These are phyloP conservation scores for Umbilicaria muhlenbergii DNA, from an alignment of 495 filamentous ascomycete genomes.

Conservation along the genomic window DNA sequence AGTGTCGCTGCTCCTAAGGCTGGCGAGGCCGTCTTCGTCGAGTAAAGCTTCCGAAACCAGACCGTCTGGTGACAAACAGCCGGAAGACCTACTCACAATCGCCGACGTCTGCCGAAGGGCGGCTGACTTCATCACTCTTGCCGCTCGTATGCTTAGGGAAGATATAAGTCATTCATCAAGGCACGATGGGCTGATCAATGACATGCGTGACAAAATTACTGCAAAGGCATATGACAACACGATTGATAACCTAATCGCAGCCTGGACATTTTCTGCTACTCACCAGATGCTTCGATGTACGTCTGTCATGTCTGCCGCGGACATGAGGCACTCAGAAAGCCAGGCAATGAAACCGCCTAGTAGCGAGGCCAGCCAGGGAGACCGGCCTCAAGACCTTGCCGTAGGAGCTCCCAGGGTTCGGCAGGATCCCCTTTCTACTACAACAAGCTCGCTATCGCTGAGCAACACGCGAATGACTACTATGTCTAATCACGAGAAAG, in stretches of 20 bases:
- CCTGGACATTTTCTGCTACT: slow-evolving; percentile 68
- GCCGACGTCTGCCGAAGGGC: slow-evolving; percentile 68
- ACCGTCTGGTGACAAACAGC: slow-evolving; percentile 26
- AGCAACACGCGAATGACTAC: no score
- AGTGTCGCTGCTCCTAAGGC: slow-evolving; percentile 63
- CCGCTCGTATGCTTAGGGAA: slow-evolving; percentile 58
- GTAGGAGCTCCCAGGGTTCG: no score
- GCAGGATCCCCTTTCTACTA: no score
- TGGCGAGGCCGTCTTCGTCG: slow-evolving; percentile 46
- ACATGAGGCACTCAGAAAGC: no score
- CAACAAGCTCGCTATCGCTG: no score
- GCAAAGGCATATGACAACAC: slow-evolving; percentile 25
- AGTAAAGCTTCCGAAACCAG: neutral
- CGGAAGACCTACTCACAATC: slow-evolving; percentile 60
- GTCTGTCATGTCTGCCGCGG: no score
- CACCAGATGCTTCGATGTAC: slow-evolving; percentile 45
- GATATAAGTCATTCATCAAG: slow-evolving; percentile 37
- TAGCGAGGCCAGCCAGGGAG: no score
- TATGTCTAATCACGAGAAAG: slow-evolving; percentile 15
- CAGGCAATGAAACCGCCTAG: no score
- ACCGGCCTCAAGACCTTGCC: no score
- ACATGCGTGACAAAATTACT: slow-evolving; percentile 5
- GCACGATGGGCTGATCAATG: neutral
- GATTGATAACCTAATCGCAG: slow-evolving; percentile 68
- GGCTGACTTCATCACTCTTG: slow-evolving; percentile 63